A percentile compares a stretch with the other conserved stretches of the same genome.
Conservation (phyloP, 2,329 filamentous ascomycete genomes). For the Rutstroemia sp. region DNA sequence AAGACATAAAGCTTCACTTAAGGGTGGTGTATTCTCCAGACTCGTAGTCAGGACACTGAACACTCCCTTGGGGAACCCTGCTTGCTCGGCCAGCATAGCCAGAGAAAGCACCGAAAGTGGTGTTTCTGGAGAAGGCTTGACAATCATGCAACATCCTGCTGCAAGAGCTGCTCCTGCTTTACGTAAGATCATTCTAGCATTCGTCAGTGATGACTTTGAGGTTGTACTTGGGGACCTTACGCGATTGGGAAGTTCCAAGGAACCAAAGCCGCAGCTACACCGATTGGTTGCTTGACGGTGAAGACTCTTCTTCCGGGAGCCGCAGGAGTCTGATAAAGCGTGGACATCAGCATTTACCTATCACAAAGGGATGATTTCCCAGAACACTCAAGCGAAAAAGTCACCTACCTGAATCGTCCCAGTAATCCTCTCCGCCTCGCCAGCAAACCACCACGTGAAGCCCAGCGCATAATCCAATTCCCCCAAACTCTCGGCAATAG, state of each 20-base stretch:
- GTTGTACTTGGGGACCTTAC: constrained; percentile 21
- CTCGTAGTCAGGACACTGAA: constrained; percentile 55
- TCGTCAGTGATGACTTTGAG: neutral
- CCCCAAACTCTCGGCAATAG: constrained; percentile 41
- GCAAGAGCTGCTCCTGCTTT: constrained; percentile 63
- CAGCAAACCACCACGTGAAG: constrained; percentile 49
- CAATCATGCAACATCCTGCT: constrained; percentile 67
- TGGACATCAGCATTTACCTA: neutral
- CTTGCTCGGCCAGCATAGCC: constrained; percentile 44
- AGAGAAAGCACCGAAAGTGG: constrained; percentile 49
- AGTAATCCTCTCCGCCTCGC: constrained; percentile 54
- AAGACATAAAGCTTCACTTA: constrained; percentile 46
- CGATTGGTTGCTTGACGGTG: constrained; percentile 68
- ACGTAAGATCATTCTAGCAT: constrained; percentile 47
- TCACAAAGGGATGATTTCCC: neutral
- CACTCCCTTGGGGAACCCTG: constrained; percentile 51
- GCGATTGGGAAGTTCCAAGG: constrained; percentile 69
- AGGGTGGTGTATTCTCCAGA: constrained; percentile 44
- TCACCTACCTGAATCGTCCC: constrained; percentile 42
- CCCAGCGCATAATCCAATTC: constrained; percentile 46
- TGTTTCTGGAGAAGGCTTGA: constrained; percentile 64
- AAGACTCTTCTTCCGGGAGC: constrained; percentile 57
- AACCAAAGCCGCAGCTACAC: constrained; percentile 59
- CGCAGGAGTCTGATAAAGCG: constrained; percentile 38
- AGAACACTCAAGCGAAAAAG: neutral